Conservation (phyloP, 2,329 filamentous ascomycete genomes). For the Verticillium alfalfae region DNA sequence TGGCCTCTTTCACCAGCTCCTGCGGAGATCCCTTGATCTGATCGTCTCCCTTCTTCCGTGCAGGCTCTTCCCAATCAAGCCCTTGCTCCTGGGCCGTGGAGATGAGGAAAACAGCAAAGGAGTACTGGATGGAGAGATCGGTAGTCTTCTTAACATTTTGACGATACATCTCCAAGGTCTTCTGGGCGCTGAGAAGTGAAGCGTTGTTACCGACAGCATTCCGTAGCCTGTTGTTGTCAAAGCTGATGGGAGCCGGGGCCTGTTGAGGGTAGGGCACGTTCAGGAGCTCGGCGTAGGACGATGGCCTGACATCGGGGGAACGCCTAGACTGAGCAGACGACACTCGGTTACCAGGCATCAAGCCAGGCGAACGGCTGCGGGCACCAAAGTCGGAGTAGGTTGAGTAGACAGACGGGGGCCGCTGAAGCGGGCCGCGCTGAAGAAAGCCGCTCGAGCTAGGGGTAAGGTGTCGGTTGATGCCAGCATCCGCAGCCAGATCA, state of each 20-base stretch:
- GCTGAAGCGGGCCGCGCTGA: slow-evolving; percentile 52
- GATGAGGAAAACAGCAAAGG: slow-evolving; percentile 92
- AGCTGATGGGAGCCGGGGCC: slow-evolving; percentile 55
- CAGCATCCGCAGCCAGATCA: slow-evolving; percentile 41
- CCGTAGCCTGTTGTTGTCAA: slow-evolving; percentile 79
- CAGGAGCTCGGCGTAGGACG: slow-evolving; percentile 54
- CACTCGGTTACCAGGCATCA: slow-evolving; percentile 36
- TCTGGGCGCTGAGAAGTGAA: slow-evolving; percentile 81
- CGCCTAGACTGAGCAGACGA: slow-evolving; percentile 45
- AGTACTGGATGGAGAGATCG: slow-evolving; percentile 85
- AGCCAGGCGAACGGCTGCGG: slow-evolving; percentile 56
- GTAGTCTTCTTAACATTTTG: slow-evolving; percentile 97
- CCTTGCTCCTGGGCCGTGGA: slow-evolving; percentile 79
- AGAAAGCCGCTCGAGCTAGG: slow-evolving; percentile 46
- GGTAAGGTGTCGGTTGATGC: slow-evolving; percentile 58
- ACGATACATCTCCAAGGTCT: slow-evolving; percentile 96
- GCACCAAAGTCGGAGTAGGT: slow-evolving; percentile 62
- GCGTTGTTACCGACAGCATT: slow-evolving; percentile 81
- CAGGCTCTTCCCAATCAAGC: slow-evolving; percentile 42
- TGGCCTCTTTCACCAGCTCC: slow-evolving; percentile 78
- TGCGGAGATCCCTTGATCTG: slow-evolving; percentile 49
- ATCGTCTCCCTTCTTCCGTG: slow-evolving; percentile 39
- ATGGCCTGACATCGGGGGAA: slow-evolving; percentile 49
- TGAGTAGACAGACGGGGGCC: slow-evolving; percentile 75
- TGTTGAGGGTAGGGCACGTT: slow-evolving; percentile 77